Conservation (phyloP, 139 green algal species). For the Ettlia oleoabundans region DNA sequence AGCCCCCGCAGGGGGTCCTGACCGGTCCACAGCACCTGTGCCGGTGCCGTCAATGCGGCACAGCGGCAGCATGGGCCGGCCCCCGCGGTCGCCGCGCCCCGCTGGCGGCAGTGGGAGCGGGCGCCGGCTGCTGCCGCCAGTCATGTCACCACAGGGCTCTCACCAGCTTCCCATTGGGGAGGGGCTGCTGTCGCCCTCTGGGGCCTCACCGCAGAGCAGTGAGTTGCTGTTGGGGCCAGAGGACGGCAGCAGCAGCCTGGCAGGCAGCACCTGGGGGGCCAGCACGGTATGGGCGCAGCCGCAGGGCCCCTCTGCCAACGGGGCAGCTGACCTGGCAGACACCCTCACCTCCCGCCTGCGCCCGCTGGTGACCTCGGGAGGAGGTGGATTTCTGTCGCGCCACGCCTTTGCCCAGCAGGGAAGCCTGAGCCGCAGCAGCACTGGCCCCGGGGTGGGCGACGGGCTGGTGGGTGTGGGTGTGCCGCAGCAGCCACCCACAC, state of each 20-base stretch:
- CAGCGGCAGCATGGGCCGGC: background rate
- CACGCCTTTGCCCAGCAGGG: background rate
- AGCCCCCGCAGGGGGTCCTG: background rate
- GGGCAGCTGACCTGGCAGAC: constrained; percentile 15
- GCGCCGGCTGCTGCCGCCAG: no score
- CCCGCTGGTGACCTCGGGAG: constrained; percentile 13
- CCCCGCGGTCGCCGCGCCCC: no score
- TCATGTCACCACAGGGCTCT: background rate
- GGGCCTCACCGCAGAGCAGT: background rate
- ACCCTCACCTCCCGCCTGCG: constrained; percentile 26
- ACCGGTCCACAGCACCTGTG: background rate
- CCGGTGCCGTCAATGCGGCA: constrained; percentile 2
- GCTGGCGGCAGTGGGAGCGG: no score
- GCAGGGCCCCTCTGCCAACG: background rate
- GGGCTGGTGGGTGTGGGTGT: background rate
- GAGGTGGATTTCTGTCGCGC: background rate
- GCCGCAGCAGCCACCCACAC: background rate
- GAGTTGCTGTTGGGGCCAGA: background rate
- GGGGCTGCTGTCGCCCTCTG: constrained; percentile 3
- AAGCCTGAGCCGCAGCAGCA: background rate
- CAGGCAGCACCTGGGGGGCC: constrained; percentile 20
- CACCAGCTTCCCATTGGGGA: background rate
- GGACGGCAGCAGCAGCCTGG: constrained; percentile 22
- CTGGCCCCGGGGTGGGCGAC: background rate
- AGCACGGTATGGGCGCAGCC: constrained; percentile 1